Conservation (phyloP, 257 asterid genomes). For the Cinchona pubescens region DNA sequence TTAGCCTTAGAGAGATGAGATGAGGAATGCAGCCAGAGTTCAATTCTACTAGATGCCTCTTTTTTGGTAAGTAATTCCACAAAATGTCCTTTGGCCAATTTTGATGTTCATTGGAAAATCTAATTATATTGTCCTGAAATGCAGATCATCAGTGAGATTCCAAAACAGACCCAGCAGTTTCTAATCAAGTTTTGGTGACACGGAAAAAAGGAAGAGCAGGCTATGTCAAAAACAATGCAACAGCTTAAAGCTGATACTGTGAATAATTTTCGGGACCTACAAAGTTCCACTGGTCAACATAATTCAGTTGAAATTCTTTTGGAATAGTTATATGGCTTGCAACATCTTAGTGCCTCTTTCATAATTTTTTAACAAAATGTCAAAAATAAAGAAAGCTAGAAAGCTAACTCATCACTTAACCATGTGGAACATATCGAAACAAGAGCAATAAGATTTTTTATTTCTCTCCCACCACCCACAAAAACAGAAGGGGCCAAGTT, state of each 20-base stretch:
- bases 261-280: background rate
- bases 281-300: background rate
- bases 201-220: background rate
- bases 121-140: background rate
- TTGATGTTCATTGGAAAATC: background rate
- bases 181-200: too few relatives aligned
- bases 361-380: background rate
- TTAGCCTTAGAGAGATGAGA: background rate
- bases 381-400: background rate
- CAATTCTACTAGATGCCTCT: background rate
- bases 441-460: background rate
- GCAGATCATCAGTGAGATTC: background rate
- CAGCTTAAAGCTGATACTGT: background rate
- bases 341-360: background rate
- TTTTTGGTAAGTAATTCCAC: too few relatives aligned
- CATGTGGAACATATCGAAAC: background rate
- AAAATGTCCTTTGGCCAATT: background rate
- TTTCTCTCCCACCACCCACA: background rate
- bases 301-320: background rate
- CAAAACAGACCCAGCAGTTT: background rate
- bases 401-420: background rate
- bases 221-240: background rate
- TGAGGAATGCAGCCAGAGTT: background rate
- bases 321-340: background rate
- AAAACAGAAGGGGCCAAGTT: slow-evolving; percentile 9